Conservation (phyloP, 177 flowering plant genomes). For the Telopea speciosissima region DNA sequence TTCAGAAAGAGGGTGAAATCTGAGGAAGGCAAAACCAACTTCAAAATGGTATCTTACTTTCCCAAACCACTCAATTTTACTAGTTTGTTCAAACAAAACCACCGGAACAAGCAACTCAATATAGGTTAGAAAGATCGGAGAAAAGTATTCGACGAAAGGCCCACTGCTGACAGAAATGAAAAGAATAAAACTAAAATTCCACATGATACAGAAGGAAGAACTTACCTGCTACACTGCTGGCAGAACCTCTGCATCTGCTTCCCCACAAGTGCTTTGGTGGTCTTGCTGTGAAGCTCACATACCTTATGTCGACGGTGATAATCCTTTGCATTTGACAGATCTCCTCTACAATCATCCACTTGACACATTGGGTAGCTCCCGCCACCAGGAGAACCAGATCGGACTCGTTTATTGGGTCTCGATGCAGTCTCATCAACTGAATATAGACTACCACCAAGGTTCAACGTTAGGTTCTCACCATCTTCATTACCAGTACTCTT, state of each 20-base stretch:
- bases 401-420: not conserved
- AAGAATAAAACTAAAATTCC: not conserved
- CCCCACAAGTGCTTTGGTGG: conserved; percentile 68
- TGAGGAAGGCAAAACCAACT: conserved; percentile 16
- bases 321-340: conserved; percentile 64
- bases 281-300: conserved; percentile 78
- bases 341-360: not conserved
- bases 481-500: not conserved
- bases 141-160: too few species aligned
- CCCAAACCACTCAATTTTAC: not conserved
- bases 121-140: not conserved
- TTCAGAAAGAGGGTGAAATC: conserved; percentile 89
- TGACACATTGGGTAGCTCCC: not conserved
- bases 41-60: too few species aligned
- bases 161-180: not conserved
- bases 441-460: not conserved
- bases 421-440: not conserved
- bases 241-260: conserved; percentile 91
- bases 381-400: not conserved
- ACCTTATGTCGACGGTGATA: conserved; percentile 94
- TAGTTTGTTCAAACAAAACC: not conserved
- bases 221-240: conserved; percentile 96
- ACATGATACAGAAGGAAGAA: not conserved
- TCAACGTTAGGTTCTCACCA: not conserved
- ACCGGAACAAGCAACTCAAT: not conserved